phyloP scores from a whole-genome alignment of 148 eudicot genomes.

The Rhododendron williamsianum region DNA sequence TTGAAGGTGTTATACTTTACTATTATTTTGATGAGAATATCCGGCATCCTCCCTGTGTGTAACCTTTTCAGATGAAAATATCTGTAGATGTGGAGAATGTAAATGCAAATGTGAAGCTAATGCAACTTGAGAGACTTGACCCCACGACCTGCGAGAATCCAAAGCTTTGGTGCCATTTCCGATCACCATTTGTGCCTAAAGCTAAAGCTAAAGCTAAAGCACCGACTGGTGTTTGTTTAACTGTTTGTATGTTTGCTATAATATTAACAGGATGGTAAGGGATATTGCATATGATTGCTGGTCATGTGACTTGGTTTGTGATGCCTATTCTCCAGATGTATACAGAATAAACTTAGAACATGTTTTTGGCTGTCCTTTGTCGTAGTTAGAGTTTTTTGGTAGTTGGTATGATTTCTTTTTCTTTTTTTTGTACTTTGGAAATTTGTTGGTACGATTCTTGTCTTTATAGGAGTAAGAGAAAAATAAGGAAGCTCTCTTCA shows the following conservation, averaged over 20 bases:
- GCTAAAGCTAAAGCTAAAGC: not conserved
- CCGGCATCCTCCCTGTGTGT: too few relatives aligned
- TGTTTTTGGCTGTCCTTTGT: conserved; percentile 32
- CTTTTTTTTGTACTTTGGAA: too few relatives aligned
- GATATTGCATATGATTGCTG: conserved; percentile 75
- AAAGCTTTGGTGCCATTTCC: not conserved
- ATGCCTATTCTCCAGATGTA: conserved; percentile 93
- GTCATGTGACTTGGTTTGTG: conserved; percentile 94
- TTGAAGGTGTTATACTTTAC: too few relatives aligned
- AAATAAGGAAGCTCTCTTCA: not conserved
- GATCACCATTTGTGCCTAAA: not conserved
- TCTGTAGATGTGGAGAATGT: not conserved
- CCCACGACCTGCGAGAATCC: not conserved
- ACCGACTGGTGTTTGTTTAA: not conserved
- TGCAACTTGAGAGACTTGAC: not conserved
- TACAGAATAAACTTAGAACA: conserved; percentile 89
- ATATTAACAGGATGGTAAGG: conserved; percentile 78
- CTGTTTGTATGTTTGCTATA: not conserved
- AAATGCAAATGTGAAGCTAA: not conserved
- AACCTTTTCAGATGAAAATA: too few relatives aligned
- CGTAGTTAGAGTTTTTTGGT: not conserved
- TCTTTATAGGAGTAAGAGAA: not conserved
- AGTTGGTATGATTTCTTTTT: not conserved
- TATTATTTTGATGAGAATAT: not conserved
- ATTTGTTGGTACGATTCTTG: not conserved